Evolutionary conservation across 202 grass and related monocot species (phyloP).

Genomic region (Hordeum pubiflorum): DNA sequence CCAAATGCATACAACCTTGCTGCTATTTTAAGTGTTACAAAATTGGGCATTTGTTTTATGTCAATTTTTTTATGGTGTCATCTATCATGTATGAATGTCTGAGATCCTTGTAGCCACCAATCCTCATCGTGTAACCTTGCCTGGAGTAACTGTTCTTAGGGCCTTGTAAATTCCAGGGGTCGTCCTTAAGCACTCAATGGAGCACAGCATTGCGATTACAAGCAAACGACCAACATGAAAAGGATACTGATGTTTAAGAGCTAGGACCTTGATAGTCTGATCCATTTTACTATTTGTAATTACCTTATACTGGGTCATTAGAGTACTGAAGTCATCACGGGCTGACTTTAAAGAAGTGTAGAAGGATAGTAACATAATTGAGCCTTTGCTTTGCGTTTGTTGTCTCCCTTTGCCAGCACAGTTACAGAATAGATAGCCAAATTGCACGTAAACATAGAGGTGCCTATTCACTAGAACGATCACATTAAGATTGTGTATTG

Average conservation of each 20-base stretch:
- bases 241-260: constrained; percentile 3
- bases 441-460: neutral
- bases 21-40: neutral
- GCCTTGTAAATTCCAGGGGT: neutral
- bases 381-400: neutral
- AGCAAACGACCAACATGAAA: constrained; percentile 8
- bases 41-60: neutral
- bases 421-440: neutral
- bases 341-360: neutral
- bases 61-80: neutral
- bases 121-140: neutral
- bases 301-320: neutral
- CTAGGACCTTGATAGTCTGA: neutral
- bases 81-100: neutral
- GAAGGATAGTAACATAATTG: neutral
- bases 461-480: neutral
- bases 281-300: neutral
- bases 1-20: neutral
- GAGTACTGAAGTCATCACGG: neutral
- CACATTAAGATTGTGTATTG: neutral
- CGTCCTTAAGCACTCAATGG: neutral
- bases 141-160: neutral
- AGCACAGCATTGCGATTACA: constrained; percentile 10
- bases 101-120: neutral
- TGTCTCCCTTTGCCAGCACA: neutral